phyloP scores from a whole-genome alignment of 1,139 yeast genomes.

The Lodderomyces elongisporus region DNA sequence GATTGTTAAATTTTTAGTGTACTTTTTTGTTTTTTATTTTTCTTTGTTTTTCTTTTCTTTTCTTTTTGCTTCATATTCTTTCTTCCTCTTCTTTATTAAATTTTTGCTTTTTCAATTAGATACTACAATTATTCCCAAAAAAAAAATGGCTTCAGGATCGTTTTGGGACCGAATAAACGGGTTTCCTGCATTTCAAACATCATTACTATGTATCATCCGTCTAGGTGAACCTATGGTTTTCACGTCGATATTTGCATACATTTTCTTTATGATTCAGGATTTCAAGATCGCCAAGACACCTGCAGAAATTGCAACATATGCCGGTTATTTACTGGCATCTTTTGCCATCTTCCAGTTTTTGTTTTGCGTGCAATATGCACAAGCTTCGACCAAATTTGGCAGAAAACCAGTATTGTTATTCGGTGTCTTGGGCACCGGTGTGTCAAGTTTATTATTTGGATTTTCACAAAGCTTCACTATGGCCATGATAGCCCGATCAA shows the following conservation, averaged over 20 bases:
- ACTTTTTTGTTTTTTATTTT: too few relatives aligned
- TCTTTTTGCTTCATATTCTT: not conserved
- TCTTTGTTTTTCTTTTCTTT: not conserved
- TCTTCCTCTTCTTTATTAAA: not conserved
- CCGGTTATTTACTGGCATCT: slow-evolving; percentile 34
- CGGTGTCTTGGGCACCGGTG: slow-evolving; percentile 30
- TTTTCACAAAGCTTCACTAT: slow-evolving; percentile 29
- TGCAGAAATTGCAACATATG: slow-evolving; percentile 31
- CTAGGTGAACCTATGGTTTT: slow-evolving; percentile 37
- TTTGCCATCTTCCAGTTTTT: slow-evolving; percentile 36
- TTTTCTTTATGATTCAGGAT: slow-evolving; percentile 38
- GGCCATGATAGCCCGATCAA: slow-evolving; percentile 29
- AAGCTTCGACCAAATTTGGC: slow-evolving; percentile 28
- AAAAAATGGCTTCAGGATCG: slow-evolving; percentile 2
- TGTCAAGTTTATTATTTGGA: slow-evolving; percentile 28
- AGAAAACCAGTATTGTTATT: slow-evolving; percentile 27
- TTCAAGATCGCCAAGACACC: slow-evolving; percentile 31
- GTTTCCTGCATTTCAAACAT: slow-evolving; percentile 33
- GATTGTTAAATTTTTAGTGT: too few relatives aligned
- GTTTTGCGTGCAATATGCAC: slow-evolving; percentile 36
- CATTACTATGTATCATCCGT: slow-evolving; percentile 27
- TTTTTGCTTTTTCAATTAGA: not conserved
- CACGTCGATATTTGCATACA: slow-evolving; percentile 37
- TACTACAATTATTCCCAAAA: too few relatives aligned
- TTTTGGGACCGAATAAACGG: slow-evolving; percentile 25